Evolutionary conservation across 768 basidiomycete species (phyloP).

Genomic region (Phallus indusiatus): DNA sequence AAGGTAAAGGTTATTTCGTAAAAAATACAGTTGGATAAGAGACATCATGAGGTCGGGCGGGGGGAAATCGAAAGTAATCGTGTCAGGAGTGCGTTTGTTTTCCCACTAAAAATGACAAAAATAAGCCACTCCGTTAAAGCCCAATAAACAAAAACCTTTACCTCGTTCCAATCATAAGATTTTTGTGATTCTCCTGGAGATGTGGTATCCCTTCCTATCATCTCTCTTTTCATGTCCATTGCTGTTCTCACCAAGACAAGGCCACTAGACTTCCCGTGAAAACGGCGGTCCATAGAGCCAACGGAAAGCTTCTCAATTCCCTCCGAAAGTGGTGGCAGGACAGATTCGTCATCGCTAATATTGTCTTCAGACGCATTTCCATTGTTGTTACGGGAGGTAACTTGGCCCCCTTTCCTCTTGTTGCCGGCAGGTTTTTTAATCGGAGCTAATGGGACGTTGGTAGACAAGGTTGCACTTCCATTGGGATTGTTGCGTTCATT

Average conservation of each 20-base stretch:
- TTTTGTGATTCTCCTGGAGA: constrained; percentile 13
- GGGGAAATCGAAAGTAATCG: constrained; percentile 21
- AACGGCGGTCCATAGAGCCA: constrained; percentile 28
- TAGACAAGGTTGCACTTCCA: constrained; percentile 25
- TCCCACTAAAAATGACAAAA: constrained; percentile 9
- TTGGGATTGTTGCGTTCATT: constrained; percentile 4
- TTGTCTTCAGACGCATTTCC: constrained; percentile 12
- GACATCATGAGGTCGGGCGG: constrained; percentile 31
- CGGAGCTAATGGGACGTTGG: constrained; percentile 19
- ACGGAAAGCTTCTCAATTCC: constrained; percentile 22
- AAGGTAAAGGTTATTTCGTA: constrained; percentile 39
- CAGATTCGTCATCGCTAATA: constrained; percentile 20
- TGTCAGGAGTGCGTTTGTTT: constrained; percentile 2
- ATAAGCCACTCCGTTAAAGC: constrained; percentile 12
- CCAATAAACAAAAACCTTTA: constrained; percentile 12
- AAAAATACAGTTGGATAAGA: constrained; percentile 62
- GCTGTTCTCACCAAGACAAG: constrained; percentile 44
- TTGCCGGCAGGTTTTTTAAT: constrained; percentile 8
- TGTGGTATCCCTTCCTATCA: constrained; percentile 28
- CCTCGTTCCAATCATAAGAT: constrained; percentile 12
- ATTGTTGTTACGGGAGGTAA: constrained; percentile 15
- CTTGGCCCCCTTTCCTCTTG: constrained; percentile 18
- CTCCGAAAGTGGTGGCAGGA: constrained; percentile 20
- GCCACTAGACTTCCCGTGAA: constrained; percentile 50
- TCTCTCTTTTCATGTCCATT: constrained; percentile 50